Evolutionary conservation across 169 alveolate species (phyloP).

Genomic region (Eimeria tenella): DNA sequence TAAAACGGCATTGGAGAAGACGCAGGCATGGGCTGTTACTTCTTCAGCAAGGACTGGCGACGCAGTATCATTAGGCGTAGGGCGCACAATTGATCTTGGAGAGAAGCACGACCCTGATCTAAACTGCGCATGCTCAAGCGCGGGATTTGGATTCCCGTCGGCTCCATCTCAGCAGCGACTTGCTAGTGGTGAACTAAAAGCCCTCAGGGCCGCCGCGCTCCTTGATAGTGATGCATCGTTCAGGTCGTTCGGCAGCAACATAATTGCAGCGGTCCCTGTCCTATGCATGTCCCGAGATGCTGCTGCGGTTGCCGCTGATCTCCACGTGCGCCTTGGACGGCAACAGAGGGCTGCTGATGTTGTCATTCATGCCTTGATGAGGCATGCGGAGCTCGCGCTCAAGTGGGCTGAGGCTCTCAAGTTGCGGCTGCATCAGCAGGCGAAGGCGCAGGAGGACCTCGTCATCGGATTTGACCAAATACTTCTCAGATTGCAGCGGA

Average conservation of each 20-base stretch:
- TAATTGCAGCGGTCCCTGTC: constrained; percentile 8
- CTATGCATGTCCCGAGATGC: constrained; percentile 57
- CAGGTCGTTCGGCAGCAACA: constrained; percentile 37
- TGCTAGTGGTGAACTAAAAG: constrained; percentile 49
- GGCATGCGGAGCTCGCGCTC: constrained; percentile 55
- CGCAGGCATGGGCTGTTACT: too few relatives aligned
- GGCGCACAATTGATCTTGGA: background rate
- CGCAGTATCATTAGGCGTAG: too few relatives aligned
- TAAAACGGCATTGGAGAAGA: too few relatives aligned
- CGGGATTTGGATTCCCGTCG: constrained; percentile 24
- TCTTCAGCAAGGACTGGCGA: too few relatives aligned
- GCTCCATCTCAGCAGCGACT: constrained; percentile 32
- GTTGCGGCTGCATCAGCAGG: constrained; percentile 59
- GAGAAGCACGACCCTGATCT: background rate
- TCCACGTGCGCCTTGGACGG: constrained; percentile 31
- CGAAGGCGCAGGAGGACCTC: constrained; percentile 23
- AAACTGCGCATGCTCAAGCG: constrained; percentile 30
- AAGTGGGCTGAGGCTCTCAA: constrained; percentile 34
- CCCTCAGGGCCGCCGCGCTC: constrained; percentile 28
- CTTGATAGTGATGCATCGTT: constrained; percentile 38
- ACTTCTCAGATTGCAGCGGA: constrained; percentile 23
- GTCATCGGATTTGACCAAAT: background rate
- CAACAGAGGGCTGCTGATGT: constrained; percentile 35
- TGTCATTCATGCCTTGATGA: background rate
- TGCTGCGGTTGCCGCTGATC: constrained; percentile 61